Evolutionary conservation across 306 rosid species (phyloP).

Genomic region (Dryas alaskensis): DNA sequence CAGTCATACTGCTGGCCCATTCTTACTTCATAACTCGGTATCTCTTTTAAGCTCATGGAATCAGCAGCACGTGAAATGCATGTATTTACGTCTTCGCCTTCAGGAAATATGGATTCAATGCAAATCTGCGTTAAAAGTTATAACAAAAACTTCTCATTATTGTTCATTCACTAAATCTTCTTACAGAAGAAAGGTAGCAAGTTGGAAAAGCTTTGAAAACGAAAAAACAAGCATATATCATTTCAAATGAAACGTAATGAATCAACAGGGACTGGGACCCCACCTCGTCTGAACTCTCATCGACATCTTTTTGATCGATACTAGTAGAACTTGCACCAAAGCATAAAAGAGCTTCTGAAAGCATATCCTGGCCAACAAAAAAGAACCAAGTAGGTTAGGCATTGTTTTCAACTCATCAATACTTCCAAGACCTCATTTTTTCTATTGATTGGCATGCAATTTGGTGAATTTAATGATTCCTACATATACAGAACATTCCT

Average conservation of each 20-base stretch:
- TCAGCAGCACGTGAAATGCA: constrained; percentile 68
- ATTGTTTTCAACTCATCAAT: background rate
- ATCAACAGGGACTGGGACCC: background rate
- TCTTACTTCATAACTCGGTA: constrained; percentile 59
- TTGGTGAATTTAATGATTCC: background rate
- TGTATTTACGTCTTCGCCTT: constrained; percentile 49
- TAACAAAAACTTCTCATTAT: background rate
- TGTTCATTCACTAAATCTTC: constrained; percentile 2
- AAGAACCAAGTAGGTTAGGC: constrained; percentile 18
- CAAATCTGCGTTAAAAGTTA: constrained; percentile 49
- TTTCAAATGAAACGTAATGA: background rate
- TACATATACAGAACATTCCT: background rate
- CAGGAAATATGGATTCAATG: constrained; percentile 61
- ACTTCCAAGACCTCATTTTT: background rate
- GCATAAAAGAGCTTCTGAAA: constrained; percentile 80
- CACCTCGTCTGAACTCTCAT: constrained; percentile 51
- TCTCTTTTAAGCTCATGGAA: constrained; percentile 80
- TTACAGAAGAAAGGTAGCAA: background rate
- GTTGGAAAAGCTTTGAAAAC: background rate
- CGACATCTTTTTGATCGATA: constrained; percentile 47
- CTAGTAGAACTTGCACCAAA: constrained; percentile 83
- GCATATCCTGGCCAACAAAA: constrained; percentile 55
- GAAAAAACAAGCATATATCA: background rate
- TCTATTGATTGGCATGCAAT: background rate
- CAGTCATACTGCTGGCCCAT: constrained; percentile 65